A percentile compares a stretch with the other conserved stretches of the same genome.
Conservation (phyloP, 2,329 filamentous ascomycete species). For the Ilyonectria destructans region DNA sequence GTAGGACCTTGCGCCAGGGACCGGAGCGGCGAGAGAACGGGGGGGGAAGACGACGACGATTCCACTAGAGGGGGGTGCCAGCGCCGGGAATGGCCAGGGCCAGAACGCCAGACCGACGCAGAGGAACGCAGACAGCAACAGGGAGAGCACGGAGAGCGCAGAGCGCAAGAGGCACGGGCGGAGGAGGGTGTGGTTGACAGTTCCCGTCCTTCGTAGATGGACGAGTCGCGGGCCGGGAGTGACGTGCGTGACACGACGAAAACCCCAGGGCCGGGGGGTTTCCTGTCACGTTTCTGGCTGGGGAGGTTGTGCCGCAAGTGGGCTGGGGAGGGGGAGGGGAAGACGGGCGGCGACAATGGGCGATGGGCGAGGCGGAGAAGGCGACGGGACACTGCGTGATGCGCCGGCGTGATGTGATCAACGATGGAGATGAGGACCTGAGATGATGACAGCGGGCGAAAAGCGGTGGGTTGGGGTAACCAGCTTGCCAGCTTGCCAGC, state of each 20-base stretch:
- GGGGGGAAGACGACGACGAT: conserved; percentile 14
- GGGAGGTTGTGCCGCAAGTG: conserved; percentile 29
- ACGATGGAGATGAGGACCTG: conserved; percentile 23
- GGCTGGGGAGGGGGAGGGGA: conserved; percentile 18
- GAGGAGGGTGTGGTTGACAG: conserved; percentile 1
- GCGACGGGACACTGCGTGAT: conserved; percentile 1
- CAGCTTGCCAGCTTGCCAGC: neutral
- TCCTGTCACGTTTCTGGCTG: conserved; percentile 30
- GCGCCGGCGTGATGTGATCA: conserved; percentile 28
- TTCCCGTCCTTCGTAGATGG: conserved; percentile 21
- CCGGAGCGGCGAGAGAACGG: conserved; percentile 17
- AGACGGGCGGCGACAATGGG: conserved; percentile 15
- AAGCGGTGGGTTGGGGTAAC: conserved; percentile 32
- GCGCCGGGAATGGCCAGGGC: conserved; percentile 5
- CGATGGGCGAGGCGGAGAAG: conserved; percentile 11
- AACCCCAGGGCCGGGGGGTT: conserved; percentile 20
- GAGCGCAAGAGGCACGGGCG: neutral
- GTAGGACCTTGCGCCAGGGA: conserved; percentile 15
- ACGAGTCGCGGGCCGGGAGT: conserved; percentile 34
- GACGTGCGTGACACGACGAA: conserved; percentile 35
- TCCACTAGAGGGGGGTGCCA: conserved; percentile 9
- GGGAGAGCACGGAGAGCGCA: neutral
- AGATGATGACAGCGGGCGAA: conserved; percentile 23
- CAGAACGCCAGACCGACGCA: conserved; percentile 9
- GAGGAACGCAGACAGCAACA: conserved; percentile 1